phyloP scores from a whole-genome alignment of 129 eudicot species.

The Flaveria brownii region DNA sequence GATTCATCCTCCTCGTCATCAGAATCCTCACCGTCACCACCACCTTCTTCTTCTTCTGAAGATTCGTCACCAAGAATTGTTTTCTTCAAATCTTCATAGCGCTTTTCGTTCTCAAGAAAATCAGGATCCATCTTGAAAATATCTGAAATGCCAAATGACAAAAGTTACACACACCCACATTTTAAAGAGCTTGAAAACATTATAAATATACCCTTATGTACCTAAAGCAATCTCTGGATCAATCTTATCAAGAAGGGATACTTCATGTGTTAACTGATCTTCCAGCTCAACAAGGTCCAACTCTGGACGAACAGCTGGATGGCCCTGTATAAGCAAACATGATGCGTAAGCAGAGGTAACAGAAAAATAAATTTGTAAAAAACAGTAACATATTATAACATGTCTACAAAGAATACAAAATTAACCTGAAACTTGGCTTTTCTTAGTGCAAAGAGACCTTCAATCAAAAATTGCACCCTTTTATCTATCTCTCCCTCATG shows the following conservation, averaged over 20 bases:
- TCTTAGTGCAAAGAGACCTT: slow-evolving; percentile 88
- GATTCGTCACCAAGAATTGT: slow-evolving; percentile 90
- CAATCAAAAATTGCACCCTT: slow-evolving; percentile 86
- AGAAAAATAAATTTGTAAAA: background rate
- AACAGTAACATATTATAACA: background rate
- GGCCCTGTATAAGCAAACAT: slow-evolving; percentile 53
- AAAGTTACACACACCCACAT: background rate
- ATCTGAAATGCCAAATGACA: slow-evolving; percentile 42
- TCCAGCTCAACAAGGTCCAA: slow-evolving; percentile 91
- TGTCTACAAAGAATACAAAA: background rate
- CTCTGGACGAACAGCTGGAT: slow-evolving; percentile 93
- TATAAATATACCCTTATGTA: slow-evolving; percentile 21
- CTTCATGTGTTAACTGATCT: slow-evolving; percentile 89
- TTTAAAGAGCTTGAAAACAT: background rate
- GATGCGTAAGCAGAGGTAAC: background rate
- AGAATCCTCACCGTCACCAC: slow-evolving; percentile 51
- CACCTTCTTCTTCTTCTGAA: slow-evolving; percentile 60
- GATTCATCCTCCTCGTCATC: slow-evolving; percentile 68
- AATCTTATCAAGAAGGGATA: slow-evolving; percentile 72
- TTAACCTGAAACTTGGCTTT: slow-evolving; percentile 93
- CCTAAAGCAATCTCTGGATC: slow-evolving; percentile 81
- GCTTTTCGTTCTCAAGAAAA: slow-evolving; percentile 70
- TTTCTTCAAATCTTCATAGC: slow-evolving; percentile 85
- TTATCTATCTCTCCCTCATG: slow-evolving; percentile 99
- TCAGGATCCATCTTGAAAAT: slow-evolving; percentile 81